phyloP scores from a whole-genome alignment of 2,329 filamentous ascomycete species.

The Podosphaera aphanis region DNA sequence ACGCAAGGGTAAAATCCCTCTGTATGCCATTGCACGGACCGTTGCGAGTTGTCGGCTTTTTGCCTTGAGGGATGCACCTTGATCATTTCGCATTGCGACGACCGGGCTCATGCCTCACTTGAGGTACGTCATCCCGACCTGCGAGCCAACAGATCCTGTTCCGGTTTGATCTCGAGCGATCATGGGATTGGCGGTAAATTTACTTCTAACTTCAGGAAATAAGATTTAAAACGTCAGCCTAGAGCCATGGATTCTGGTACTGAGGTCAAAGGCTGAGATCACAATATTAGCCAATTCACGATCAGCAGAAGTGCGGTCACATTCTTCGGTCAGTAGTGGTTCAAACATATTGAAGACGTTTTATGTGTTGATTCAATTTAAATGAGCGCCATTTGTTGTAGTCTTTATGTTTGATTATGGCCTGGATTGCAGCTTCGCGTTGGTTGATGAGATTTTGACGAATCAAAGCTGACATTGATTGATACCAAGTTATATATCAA shows the following conservation, averaged over 20 bases:
- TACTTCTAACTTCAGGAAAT: conserved; percentile 24
- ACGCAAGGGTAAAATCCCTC: no score
- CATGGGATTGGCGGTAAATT: conserved; percentile 27
- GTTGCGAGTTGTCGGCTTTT: conserved; percentile 10
- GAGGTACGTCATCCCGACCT: conserved; percentile 27
- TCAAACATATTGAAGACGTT: conserved; percentile 21
- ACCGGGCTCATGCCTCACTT: conserved; percentile 30
- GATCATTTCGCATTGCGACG: conserved; percentile 29
- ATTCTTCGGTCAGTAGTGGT: conserved; percentile 19
- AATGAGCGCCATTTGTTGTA: conserved; percentile 11
- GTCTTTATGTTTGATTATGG: conserved; percentile 17
- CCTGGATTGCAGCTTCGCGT: conserved; percentile 17
- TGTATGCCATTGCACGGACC: conserved; percentile 11
- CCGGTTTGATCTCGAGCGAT: conserved; percentile 19
- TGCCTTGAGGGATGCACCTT: conserved; percentile 8
- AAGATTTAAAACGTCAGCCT: conserved; percentile 21
- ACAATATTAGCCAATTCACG: conserved; percentile 17
- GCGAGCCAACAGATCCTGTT: conserved; percentile 21
- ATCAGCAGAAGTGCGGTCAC: conserved; percentile 18
- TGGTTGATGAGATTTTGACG: conserved; percentile 18
- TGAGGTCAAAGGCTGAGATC: conserved; percentile 13
- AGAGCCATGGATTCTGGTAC: conserved; percentile 23
- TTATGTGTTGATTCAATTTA: conserved; percentile 8
- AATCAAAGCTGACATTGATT: conserved; percentile 7
- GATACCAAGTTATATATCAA: neutral